A percentile compares a stretch with the other conserved stretches of the same genome.
These are phyloP conservation scores for Tetraselmis chui DNA, from an alignment of 139 green algal genomes.

Conservation along the genomic window DNA sequence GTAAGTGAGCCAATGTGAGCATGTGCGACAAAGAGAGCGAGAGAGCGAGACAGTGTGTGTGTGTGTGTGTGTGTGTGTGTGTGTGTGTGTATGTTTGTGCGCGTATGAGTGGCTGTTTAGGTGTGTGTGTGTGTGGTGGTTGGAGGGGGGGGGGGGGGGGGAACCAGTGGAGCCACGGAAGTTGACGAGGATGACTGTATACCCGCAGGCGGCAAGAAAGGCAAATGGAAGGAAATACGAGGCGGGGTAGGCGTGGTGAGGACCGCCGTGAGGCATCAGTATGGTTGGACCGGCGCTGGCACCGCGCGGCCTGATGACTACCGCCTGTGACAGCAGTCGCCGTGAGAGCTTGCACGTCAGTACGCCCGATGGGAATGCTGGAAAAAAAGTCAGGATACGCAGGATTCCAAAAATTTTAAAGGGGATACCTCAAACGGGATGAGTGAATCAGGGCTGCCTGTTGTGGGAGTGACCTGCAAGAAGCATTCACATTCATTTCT, in stretches of 20 bases:
- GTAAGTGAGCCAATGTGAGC: too few species aligned
- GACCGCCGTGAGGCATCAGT: slow-evolving; percentile 76
- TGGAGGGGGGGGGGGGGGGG: neutral
- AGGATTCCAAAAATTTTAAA: slow-evolving; percentile 21
- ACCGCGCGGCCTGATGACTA: neutral
- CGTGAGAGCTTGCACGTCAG: too few species aligned
- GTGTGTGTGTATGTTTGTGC: too few species aligned
- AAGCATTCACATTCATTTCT: too few species aligned
- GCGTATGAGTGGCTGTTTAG: too few species aligned
- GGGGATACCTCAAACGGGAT: slow-evolving; percentile 27
- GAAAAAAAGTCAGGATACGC: too few species aligned
- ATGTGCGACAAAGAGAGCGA: too few species aligned
- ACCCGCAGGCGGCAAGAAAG: slow-evolving; percentile 63
- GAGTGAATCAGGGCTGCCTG: neutral
- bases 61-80: too few species aligned
- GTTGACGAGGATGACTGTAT: slow-evolving; percentile 46
- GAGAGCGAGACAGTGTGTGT: too few species aligned
- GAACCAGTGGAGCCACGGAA: slow-evolving; percentile 14
- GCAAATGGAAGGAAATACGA: slow-evolving; percentile 58
- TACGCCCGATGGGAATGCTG: too few species aligned
- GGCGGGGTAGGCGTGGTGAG: slow-evolving; percentile 63
- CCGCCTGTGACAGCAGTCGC: too few species aligned
- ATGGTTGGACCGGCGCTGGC: slow-evolving; percentile 48
- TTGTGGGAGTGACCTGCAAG: slow-evolving; percentile 15
- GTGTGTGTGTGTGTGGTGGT: too few species aligned